These are phyloP conservation scores for Euphorbia schlechtendalii DNA, from an alignment of 441 rosid species.

Conservation along the genomic window DNA sequence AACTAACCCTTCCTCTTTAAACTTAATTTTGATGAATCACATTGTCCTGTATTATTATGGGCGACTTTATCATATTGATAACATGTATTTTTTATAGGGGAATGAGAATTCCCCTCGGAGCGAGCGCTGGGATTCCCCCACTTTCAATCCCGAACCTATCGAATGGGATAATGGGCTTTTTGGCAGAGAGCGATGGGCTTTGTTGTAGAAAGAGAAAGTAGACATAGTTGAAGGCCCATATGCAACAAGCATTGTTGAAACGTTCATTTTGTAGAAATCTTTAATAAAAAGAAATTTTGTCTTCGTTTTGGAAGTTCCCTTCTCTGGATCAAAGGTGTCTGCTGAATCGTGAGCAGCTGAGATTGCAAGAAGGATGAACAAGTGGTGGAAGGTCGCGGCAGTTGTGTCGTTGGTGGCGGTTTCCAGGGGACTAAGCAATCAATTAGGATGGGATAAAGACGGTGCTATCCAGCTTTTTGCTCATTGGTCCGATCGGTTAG, in stretches of 20 bases:
- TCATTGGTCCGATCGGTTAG: slow-evolving; percentile 61
- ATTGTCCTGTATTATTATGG: too few relatives aligned
- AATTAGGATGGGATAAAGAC: slow-evolving; percentile 57
- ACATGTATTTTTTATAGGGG: too few relatives aligned
- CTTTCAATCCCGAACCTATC: too few relatives aligned
- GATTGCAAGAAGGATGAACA: slow-evolving; percentile 29
- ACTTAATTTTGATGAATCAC: too few relatives aligned
- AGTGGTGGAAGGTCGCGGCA: slow-evolving; percentile 43
- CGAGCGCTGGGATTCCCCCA: too few relatives aligned
- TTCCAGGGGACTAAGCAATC: slow-evolving; percentile 35
- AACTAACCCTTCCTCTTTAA: too few relatives aligned
- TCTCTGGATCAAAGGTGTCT: not conserved
- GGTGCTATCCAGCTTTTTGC: slow-evolving; percentile 34
- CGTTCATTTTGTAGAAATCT: too few relatives aligned
- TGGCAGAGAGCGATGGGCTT: not conserved
- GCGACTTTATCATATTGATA: too few relatives aligned
- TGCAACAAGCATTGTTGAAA: not conserved
- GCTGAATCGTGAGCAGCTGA: not conserved
- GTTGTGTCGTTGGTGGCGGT: slow-evolving; percentile 28
- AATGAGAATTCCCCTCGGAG: too few relatives aligned
- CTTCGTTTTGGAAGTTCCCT: too few relatives aligned
- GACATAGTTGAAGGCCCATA: not conserved
- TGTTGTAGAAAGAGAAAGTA: not conserved
- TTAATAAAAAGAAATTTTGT: too few relatives aligned
- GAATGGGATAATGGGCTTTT: too few relatives aligned